Evolutionary conservation across 306 rosid genomes (phyloP), one percentile per base, ranked within the genome.

Genomic region (Vicia villosa): DNA sequence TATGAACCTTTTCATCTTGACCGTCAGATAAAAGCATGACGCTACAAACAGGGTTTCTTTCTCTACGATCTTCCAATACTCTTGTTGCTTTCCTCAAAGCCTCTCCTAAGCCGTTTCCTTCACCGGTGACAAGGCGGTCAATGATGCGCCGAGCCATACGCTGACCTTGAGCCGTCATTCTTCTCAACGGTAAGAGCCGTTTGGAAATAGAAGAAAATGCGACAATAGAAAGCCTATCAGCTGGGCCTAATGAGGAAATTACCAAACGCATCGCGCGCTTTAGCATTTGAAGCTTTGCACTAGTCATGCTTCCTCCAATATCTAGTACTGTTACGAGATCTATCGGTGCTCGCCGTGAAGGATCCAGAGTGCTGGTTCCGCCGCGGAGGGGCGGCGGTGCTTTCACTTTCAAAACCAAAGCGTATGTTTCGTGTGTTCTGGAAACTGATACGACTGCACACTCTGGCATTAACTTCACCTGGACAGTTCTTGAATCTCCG

Each of bases 241-340:
- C 73, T 17, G 87, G 69, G 54, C 91, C 85, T 7, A 91, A 87
- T 0, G 96, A 88, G 0, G 91, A 83, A 6, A 91, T 65, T 5
- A 91, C 96, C 63, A 91, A 77, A 20, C 96, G 89, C 93, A 91
- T 83, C 42, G 96, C 88, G 57, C 93, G 92, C 80, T 91, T 88
- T 1, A 91, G 80, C 97, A 91, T 91, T 43, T 84, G 82, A 8
- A 91, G 76, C 75, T 91, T 91, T 5, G 89, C 82, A 1, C 93
- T 85, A 12, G 62, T 82, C 97, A 91, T 91, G 85, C 76, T 88
- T 0, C 88, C 91, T 13, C 97, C 85, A 1, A 89, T 80, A 58
- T 88, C 97, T 0, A 91, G 91, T 2, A 88, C 97, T 16, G 96
- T 83, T 0, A 91, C 93, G 1, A 91, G 88, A 78, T 91, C 97